A percentile compares a stretch with the other conserved stretches of the same genome.
Conservation (phyloP, 352 stramenopile genomes). For the Phytophthora sansomeana region DNA sequence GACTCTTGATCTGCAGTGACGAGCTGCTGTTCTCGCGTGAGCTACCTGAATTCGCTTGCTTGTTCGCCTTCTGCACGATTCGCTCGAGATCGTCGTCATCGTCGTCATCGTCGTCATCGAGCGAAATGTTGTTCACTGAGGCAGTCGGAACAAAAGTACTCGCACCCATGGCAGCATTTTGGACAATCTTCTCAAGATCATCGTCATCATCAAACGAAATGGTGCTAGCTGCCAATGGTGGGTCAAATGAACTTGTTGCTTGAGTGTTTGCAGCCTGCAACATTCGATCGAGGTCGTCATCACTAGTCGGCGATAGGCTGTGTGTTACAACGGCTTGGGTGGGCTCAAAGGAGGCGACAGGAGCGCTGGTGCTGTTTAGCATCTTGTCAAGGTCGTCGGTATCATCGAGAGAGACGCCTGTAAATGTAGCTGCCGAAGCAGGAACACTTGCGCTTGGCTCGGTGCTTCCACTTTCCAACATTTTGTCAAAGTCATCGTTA, state of each 20-base stretch:
- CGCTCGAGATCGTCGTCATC: slow-evolving; percentile 67
- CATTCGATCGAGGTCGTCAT: slow-evolving; percentile 34
- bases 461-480: slow-evolving; percentile 14
- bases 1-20: slow-evolving; percentile 75
- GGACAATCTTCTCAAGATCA: slow-evolving; percentile 32
- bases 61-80: slow-evolving; percentile 66
- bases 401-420: not conserved
- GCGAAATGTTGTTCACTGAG: slow-evolving; percentile 34
- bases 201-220: slow-evolving; percentile 37
- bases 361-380: not conserved
- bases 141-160: slow-evolving; percentile 4
- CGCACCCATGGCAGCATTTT: slow-evolving; percentile 4
- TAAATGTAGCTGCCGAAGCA: slow-evolving; percentile 1
- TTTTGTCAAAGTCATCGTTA: slow-evolving; percentile 39
- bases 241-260: not conserved
- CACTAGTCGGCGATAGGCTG: slow-evolving; percentile 8
- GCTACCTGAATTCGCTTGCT: slow-evolving; percentile 37
- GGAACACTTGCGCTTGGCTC: slow-evolving; percentile 8
- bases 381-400: slow-evolving; percentile 20
- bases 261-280: slow-evolving; percentile 7
- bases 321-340: not conserved
- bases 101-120: slow-evolving; percentile 47
- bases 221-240: not conserved
- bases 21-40: slow-evolving; percentile 69
- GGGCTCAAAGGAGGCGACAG: slow-evolving; percentile 1